Evolutionary conservation across 2,329 filamentous ascomycete species (phyloP).

Genomic region (Lanzia echinophila): DNA sequence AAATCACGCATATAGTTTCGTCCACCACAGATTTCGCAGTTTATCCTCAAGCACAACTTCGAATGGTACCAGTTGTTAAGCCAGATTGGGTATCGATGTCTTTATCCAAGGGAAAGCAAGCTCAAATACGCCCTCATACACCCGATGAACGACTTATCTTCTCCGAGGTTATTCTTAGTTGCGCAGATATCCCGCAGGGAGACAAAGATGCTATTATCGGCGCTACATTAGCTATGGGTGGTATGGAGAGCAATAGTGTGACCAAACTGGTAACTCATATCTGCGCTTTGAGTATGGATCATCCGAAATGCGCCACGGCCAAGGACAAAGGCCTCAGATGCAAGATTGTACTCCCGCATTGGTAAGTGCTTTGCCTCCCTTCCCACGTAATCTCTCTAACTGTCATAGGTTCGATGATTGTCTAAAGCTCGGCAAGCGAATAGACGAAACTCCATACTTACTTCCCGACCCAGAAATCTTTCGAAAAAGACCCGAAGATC

Average conservation of each 20-base stretch:
- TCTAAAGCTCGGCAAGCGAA: constrained; percentile 83
- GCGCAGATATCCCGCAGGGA: constrained; percentile 73
- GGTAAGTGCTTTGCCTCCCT: constrained; percentile 43
- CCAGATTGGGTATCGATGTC: constrained; percentile 73
- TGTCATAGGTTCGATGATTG: constrained; percentile 83
- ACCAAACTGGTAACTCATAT: constrained; percentile 79
- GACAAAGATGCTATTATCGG: constrained; percentile 92
- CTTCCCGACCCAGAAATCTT: constrained; percentile 83
- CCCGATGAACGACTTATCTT: constrained; percentile 90
- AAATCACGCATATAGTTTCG: constrained; percentile 61
- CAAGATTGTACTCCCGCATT: constrained; percentile 89
- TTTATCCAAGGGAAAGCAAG: constrained; percentile 60
- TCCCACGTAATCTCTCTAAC: constrained; percentile 20
- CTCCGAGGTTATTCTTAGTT: constrained; percentile 74
- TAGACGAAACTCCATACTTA: constrained; percentile 79
- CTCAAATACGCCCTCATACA: constrained; percentile 76
- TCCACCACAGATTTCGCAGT: constrained; percentile 87
- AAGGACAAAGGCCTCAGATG: constrained; percentile 58
- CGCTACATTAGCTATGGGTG: constrained; percentile 82
- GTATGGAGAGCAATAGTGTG: constrained; percentile 66
- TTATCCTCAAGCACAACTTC: constrained; percentile 66
- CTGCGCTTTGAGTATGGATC: constrained; percentile 70
- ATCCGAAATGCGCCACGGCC: constrained; percentile 62
- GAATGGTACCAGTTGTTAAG: constrained; percentile 78
- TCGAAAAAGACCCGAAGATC: constrained; percentile 47